Base-by-base conservation (phyloP, 495 filamentous ascomycete genomes). In the Neurospora hispaniola region DNA sequence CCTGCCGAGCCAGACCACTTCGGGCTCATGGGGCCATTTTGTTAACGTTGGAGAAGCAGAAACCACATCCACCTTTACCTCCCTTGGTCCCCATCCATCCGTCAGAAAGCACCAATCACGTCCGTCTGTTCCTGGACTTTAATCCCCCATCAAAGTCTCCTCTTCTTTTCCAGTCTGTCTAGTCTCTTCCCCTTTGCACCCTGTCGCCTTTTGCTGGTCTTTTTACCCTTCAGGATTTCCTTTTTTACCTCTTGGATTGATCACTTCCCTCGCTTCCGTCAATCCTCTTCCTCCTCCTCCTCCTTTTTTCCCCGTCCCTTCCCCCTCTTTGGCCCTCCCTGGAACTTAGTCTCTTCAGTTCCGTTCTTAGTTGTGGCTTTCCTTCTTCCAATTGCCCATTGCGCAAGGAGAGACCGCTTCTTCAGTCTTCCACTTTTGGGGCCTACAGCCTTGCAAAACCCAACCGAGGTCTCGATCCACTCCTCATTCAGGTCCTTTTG, bases 191-290 rank as follows among this genome's bases (percentile, higher is more conserved):
- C 46, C 44, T 62, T 48, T 62, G 41, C 70, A 41, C 69, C 73
- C 42, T 70, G 41, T 70, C 70, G 27, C 66, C 54, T 73, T 48
- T 75, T 71, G n/a, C n/a, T 46, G 40, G 71, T 42, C 72, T 59
- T 72, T 69, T 72, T 35, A 48, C 72, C 41, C 71, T 43, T 70
- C 71, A 54, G 40, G 31, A n/a, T 73, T 43, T 70, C 46, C 40
- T 40, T 43, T 69, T 41, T 41, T 70, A 72, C 44, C 44, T 71
- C 69, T 71, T 66, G 42, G 38, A 40, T 69, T 70, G 35, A 59
- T 70, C 70, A 43, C 72, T 59, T 73, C 74, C 74, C 62, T 74
- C 72, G 70, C 72, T 70, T 73, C 74, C 78, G n/a, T 73, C 73
- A 71, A 72, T 74, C 72, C 71, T 71, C 69, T 75, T 71, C 70